Evolutionary conservation across 176 grass and related monocot genomes (phyloP).

Genomic region (Paspalum notatum): DNA sequence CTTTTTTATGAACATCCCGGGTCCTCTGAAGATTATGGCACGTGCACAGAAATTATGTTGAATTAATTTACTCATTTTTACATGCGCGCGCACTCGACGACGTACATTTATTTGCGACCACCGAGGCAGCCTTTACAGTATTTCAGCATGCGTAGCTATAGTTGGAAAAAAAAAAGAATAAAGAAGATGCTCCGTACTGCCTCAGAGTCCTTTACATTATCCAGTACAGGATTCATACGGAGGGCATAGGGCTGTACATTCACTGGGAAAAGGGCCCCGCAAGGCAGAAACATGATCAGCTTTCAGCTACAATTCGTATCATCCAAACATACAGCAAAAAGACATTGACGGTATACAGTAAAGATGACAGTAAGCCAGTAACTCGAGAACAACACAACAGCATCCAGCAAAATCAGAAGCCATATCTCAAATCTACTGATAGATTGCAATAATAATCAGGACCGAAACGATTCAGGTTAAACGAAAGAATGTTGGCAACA

Average conservation of each 20-base stretch:
- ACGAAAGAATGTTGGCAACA: constrained; percentile 58
- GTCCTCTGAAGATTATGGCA: too few species aligned
- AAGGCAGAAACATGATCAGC: neutral
- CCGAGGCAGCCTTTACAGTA: too few species aligned
- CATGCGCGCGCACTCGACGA: too few species aligned
- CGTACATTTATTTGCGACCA: too few species aligned
- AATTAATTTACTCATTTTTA: too few species aligned
- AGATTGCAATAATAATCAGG: constrained; percentile 24
- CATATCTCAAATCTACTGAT: constrained; percentile 7
- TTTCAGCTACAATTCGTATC: neutral
- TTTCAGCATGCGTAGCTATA: neutral
- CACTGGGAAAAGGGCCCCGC: neutral
- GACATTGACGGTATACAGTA: neutral
- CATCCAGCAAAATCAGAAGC: neutral
- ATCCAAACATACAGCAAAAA: neutral
- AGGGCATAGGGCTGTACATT: neutral
- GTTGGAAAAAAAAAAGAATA: neutral
- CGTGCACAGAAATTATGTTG: too few species aligned
- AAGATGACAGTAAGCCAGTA: neutral
- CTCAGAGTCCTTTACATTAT: neutral
- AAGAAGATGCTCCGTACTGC: neutral
- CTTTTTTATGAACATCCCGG: too few species aligned
- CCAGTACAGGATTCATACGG: neutral
- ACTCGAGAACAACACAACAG: neutral
- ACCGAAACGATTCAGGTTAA: constrained; percentile 46